Evolutionary conservation across 441 rosid genomes (phyloP), one percentile per base, ranked within the genome.

Genomic region (Breynia disticha): DNA sequence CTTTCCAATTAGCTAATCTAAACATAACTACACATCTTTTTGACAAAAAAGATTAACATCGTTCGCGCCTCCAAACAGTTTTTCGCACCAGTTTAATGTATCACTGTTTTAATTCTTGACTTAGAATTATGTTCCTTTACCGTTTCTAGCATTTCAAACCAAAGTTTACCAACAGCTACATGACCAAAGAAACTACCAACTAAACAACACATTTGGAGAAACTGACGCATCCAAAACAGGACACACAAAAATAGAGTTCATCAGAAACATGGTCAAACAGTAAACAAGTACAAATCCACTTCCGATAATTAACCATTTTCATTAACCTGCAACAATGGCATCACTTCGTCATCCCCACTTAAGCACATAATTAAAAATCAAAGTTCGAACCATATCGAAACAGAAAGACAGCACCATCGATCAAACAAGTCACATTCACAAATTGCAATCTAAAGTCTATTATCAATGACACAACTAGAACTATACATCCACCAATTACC

Each of bases 401-500:
- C 35, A 28, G 35, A 28, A 28, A 28, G 35, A 9, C 5, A 28
- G 35, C 5, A 28, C 35, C 8, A 28, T 0, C 35, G 8, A 28
- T 28, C 35, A 28, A 28, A 28, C 0, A 28, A 28, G 8, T 28
- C 35, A 9, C 35, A 28, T 28, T 28, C 35, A 28, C 35, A 4
- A 28, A 9, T 28, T 28, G 48, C n/a, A 50, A 57, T 47, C 41
- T 18, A 47, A 50, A 21, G 13, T 46, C 0, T n/a, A 11, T 35
- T 12, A 58, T 48, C 57, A 64, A 10, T 10, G 19, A 57, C 20
- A 16, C 51, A 56, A 41, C 19, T 59, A 54, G 42, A n/a, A 1
- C 12, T 20, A 19, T 17, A 18, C 20, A 56, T 3, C 5, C 14
- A 38, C 5, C 21, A 44, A 22, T 20, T 57, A 35, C 12, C 18